A percentile compares a stretch with the other conserved stretches of the same genome.
These are phyloP conservation scores for Berberis thunbergii DNA, from an alignment of 164 flowering plant species.

Conservation along the genomic window DNA sequence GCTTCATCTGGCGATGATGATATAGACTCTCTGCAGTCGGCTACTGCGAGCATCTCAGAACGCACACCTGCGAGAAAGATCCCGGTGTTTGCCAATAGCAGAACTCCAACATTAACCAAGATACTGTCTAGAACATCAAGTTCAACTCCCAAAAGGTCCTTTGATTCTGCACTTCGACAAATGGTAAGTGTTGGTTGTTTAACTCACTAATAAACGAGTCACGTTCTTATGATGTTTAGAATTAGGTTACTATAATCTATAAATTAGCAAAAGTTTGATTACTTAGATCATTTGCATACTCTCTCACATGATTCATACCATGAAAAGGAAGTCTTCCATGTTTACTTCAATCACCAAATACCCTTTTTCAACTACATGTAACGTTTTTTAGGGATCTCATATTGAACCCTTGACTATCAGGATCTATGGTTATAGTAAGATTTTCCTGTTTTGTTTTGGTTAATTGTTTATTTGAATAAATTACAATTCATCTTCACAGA, in stretches of 20 bases:
- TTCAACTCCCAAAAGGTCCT: conserved; percentile 84
- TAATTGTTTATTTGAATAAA: too few species aligned
- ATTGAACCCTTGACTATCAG: not conserved
- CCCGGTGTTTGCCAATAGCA: conserved; percentile 43
- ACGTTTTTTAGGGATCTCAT: not conserved
- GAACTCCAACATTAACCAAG: conserved; percentile 38
- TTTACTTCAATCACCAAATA: not conserved
- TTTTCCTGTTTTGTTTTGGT: too few species aligned
- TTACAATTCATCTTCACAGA: too few species aligned
- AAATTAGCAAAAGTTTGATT: too few species aligned
- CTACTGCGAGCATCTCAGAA: conserved; percentile 35
- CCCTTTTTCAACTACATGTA: not conserved
- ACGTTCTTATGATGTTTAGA: not conserved
- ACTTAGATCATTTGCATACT: too few species aligned
- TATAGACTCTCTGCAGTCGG: conserved; percentile 61
- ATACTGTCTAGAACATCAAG: conserved; percentile 45
- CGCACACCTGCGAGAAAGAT: conserved; percentile 29
- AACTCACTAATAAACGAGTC: not conserved
- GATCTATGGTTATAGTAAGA: too few species aligned
- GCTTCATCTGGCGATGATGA: conserved; percentile 95
- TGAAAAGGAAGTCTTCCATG: not conserved
- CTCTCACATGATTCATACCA: not conserved
- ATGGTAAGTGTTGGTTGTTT: conserved; percentile 37
- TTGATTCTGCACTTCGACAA: conserved; percentile 72
- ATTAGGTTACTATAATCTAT: too few species aligned